Evolutionary conservation across 148 eudicot genomes (phyloP), one percentile per base, ranked within the genome.

Genomic region (Fagopyrum esculentum): DNA sequence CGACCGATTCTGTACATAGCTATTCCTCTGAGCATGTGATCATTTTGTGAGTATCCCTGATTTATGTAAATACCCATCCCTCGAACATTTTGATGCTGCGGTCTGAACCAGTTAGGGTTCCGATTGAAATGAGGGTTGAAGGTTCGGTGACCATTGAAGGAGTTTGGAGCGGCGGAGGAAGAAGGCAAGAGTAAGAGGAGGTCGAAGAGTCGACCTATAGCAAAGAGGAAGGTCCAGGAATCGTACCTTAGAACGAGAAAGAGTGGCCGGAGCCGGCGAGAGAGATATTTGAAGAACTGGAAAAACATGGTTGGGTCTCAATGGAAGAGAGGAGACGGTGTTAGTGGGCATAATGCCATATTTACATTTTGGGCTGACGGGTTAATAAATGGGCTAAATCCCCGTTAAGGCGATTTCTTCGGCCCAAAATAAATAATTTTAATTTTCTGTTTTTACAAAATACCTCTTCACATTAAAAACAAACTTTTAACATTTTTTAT

Each of bases 241-340:
- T 61, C 86, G 83, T 45, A 86, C 80, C 84, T 74, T 84, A 75
- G 30, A 9, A 69, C 29, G 68, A 81, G 82, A 52, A 68, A 57
- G 74, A 78, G 75, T 15, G 77, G 57, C 7, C 77, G 87, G 52
- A 87, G 81, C 56, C 84, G 71, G 45, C 86, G 86, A n/a, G 84
- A 72, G 9, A 30, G 74, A 29, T 72, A 22, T 29, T 6, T 7
- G 74, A 10, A 6, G 54, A 51, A 13, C 19, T 22, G 57, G 56
- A 49, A 64, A 64, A 64, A 64, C 70, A 45, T 64, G 70, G 5
- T 40, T 64, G 70, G 70, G 70, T 12, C 30, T 12, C 17, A 0
- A 40, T 5, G 19, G 71, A 0, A 43, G 11, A 49, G 11, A 10
- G 52, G n/a, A 52, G 57, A 52, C 57, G 57, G 5, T 3, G 57